These are phyloP conservation scores for Trypanosoma cruzi DNA, from an alignment of 208 protist species.

Conservation along the genomic window DNA sequence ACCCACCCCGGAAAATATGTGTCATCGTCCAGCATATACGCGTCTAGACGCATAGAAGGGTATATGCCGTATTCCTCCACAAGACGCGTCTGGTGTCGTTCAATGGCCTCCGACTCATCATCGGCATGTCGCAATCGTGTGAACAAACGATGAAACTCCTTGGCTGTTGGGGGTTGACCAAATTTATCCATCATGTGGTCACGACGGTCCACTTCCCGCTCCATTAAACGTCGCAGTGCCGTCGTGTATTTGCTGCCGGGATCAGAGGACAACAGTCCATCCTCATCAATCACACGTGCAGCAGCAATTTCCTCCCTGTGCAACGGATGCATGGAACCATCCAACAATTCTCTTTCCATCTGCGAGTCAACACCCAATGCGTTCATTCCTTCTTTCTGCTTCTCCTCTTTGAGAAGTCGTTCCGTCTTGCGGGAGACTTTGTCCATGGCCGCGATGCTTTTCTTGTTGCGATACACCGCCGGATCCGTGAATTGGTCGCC, in stretches of 20 bases:
- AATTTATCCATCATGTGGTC: slow-evolving; percentile 80
- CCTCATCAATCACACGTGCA: slow-evolving; percentile 43
- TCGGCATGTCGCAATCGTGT: slow-evolving; percentile 49
- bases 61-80: slow-evolving; percentile 84
- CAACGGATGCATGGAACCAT: slow-evolving; percentile 32
- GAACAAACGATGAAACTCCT: slow-evolving; percentile 74
- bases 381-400: slow-evolving; percentile 33
- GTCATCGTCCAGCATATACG: slow-evolving; percentile 90
- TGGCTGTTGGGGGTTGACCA: slow-evolving; percentile 65
- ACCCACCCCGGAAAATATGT: slow-evolving; percentile 88
- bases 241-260: slow-evolving; percentile 32
- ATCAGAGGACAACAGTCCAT: slow-evolving; percentile 21
- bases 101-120: slow-evolving; percentile 59
- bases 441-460: slow-evolving; percentile 54
- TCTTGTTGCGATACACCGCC: slow-evolving; percentile 66
- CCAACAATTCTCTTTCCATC: slow-evolving; percentile 42
- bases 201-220: slow-evolving; percentile 67
- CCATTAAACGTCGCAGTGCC: slow-evolving; percentile 50
- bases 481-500: slow-evolving; percentile 82
- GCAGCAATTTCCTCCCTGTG: slow-evolving; percentile 36
- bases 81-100: slow-evolving; percentile 61
- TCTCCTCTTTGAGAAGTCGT: slow-evolving; percentile 43
- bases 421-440: slow-evolving; percentile 52
- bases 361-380: slow-evolving; percentile 37
- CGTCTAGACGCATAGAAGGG: slow-evolving; percentile 72